phyloP scores from a whole-genome alignment of 805 yeast genomes.

The Nakazawaea sp. region DNA sequence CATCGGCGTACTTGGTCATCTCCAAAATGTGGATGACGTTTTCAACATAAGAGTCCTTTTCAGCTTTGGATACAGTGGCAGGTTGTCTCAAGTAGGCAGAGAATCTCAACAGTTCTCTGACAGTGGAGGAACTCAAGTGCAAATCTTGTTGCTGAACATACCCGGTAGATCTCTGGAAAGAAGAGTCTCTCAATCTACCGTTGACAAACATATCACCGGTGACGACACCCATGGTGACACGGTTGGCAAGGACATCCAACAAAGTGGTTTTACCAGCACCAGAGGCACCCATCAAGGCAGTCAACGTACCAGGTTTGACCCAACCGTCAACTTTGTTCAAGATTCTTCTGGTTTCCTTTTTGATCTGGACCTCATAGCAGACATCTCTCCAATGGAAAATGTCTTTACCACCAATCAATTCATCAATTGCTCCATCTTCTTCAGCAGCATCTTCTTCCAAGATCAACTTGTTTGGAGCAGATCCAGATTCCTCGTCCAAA shows the following conservation, averaged over 20 bases:
- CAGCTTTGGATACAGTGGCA: conserved; percentile 41
- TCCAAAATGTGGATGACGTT: conserved; percentile 59
- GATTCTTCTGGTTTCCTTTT: conserved; percentile 34
- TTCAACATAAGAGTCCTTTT: conserved; percentile 64
- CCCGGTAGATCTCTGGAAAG: conserved; percentile 74
- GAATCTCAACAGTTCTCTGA: conserved; percentile 66
- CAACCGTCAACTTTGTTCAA: conserved; percentile 56
- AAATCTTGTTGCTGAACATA: conserved; percentile 79
- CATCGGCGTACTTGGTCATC: conserved; percentile 67
- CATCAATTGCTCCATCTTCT: conserved; percentile 19
- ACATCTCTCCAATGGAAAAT: conserved; percentile 66
- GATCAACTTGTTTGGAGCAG: conserved; percentile 2
- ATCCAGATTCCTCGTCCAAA: conserved; percentile 2
- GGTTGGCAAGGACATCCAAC: conserved; percentile 64
- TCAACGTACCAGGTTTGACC: conserved; percentile 75
- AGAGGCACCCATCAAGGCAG: conserved; percentile 81
- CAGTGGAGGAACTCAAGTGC: conserved; percentile 63
- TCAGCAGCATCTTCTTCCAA: conserved; percentile 20
- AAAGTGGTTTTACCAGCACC: conserved; percentile 86
- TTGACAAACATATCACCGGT: conserved; percentile 70
- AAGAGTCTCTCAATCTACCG: conserved; percentile 53
- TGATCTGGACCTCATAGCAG: conserved; percentile 52
- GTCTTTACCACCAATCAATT: conserved; percentile 27
- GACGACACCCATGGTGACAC: conserved; percentile 64
- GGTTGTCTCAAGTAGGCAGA: conserved; percentile 73